Conservation (phyloP, 495 filamentous ascomycete species). For the Penicillium pulvis region DNA sequence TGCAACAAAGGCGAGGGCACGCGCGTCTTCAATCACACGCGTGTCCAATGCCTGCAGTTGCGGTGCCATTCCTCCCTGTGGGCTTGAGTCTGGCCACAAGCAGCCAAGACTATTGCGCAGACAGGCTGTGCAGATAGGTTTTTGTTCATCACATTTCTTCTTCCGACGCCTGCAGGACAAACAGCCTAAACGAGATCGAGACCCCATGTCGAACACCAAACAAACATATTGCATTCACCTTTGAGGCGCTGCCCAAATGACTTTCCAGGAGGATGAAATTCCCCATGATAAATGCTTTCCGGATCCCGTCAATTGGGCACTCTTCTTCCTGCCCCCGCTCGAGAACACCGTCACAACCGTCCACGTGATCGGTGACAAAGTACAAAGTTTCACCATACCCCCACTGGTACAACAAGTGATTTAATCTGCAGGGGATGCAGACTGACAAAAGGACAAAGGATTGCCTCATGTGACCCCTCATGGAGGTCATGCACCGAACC, state of each 20-base stretch:
- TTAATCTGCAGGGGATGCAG: not conserved
- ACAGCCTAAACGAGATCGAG: constrained; percentile 22
- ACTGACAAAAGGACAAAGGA: not conserved
- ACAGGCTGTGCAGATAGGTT: constrained; percentile 24
- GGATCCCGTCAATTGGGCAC: not conserved
- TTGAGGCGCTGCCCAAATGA: not conserved
- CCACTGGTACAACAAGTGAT: not conserved
- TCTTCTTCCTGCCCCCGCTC: not conserved
- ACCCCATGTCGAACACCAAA: constrained; percentile 13
- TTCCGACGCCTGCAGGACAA: constrained; percentile 24
- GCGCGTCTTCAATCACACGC: constrained; percentile 9
- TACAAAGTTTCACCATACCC: not conserved
- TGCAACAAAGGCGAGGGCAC: constrained; percentile 13
- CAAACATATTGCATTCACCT: not conserved
- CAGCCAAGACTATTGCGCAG: constrained; percentile 22
- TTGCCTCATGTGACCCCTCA: constrained; percentile 1
- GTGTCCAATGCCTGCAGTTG: constrained; percentile 7
- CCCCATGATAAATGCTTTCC: not conserved
- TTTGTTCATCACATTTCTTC: constrained; percentile 25
- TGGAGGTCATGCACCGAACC: not conserved
- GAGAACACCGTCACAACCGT: not conserved
- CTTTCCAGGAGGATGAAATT: not conserved
- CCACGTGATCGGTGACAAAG: constrained; percentile 12
- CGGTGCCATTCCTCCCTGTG: not conserved
- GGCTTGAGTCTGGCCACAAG: constrained; percentile 18